Evolutionary conservation across 805 yeast genomes (phyloP).

Genomic region (Pichia insulana): DNA sequence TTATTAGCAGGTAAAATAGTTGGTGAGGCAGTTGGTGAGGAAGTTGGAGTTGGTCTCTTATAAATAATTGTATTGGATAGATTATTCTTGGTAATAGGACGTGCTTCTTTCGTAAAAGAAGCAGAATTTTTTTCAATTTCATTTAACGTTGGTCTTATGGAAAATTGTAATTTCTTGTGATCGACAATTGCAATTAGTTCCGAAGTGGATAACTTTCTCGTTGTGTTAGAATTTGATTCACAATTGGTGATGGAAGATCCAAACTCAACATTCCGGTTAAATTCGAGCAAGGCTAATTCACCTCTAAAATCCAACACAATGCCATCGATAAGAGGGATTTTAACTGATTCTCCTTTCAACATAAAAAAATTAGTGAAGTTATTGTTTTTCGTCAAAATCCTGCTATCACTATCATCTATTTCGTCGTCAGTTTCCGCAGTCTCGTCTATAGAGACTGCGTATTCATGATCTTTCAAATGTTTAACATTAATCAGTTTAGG

Average conservation of each 20-base stretch:
- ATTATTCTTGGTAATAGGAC: slow-evolving; percentile 9
- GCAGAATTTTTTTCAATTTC: slow-evolving; percentile 3
- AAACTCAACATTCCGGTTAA: neutral
- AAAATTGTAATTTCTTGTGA: slow-evolving; percentile 6
- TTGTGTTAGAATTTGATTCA: neutral
- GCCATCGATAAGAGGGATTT: slow-evolving; percentile 54
- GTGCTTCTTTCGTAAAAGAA: slow-evolving; percentile 2
- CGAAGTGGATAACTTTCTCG: slow-evolving; percentile 2
- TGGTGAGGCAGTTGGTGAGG: neutral
- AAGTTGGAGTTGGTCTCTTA: slow-evolving; percentile 8
- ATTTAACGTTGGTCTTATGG: slow-evolving; percentile 7
- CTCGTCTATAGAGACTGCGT: slow-evolving; percentile 12
- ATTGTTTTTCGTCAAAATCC: slow-evolving; percentile 34
- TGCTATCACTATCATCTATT: slow-evolving; percentile 10
- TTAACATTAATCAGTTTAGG: slow-evolving; percentile 37
- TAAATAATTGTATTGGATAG: slow-evolving; percentile 12
- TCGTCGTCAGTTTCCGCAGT: slow-evolving; percentile 1
- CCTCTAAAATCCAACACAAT: slow-evolving; percentile 65
- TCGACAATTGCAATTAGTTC: slow-evolving; percentile 5
- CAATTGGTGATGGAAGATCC: neutral
- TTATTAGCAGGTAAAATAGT: neutral
- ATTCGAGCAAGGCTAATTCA: slow-evolving; percentile 30
- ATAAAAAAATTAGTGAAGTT: slow-evolving; percentile 48
- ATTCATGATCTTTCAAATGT: slow-evolving; percentile 14
- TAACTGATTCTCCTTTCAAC: slow-evolving; percentile 52